phyloP scores from a whole-genome alignment of 2,329 filamentous ascomycete species.

The Talaromyces sp. region DNA sequence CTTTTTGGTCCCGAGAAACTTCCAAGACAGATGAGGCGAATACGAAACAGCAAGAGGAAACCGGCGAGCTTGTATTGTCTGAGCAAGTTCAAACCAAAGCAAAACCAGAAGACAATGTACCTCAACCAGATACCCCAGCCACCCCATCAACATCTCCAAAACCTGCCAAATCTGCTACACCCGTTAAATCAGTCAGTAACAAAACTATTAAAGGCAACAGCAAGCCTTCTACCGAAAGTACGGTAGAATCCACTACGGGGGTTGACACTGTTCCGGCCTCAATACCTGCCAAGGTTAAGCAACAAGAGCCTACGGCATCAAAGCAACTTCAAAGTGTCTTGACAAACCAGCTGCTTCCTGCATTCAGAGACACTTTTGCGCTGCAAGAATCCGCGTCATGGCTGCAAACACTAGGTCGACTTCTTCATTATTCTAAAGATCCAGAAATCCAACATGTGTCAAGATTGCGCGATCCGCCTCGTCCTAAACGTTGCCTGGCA shows the following conservation, averaged over 20 bases:
- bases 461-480: constrained; percentile 61
- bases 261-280: constrained; percentile 14
- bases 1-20: constrained; percentile 35
- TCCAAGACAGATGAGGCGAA: constrained; percentile 19
- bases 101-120: constrained; percentile 7
- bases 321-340: constrained; percentile 30
- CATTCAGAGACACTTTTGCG: constrained; percentile 42
- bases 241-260: constrained; percentile 17
- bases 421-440: constrained; percentile 48
- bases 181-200: constrained; percentile 16
- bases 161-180: constrained; percentile 20
- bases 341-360: constrained; percentile 45
- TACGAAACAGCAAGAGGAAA: constrained; percentile 1
- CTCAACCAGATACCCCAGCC: constrained; percentile 11
- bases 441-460: constrained; percentile 64
- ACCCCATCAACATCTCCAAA: constrained; percentile 9
- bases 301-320: constrained; percentile 28
- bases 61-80: constrained; percentile 17
- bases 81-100: constrained; percentile 14
- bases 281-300: constrained; percentile 15
- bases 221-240: constrained; percentile 12
- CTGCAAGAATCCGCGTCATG: constrained; percentile 53
- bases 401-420: constrained; percentile 48
- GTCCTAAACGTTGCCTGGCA: constrained; percentile 77
- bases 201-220: constrained; percentile 14